Evolutionary conservation across 1,284 basidiomycete genomes (phyloP), one percentile per base, ranked within the genome.

Genomic region (Ustilago esculenta): DNA sequence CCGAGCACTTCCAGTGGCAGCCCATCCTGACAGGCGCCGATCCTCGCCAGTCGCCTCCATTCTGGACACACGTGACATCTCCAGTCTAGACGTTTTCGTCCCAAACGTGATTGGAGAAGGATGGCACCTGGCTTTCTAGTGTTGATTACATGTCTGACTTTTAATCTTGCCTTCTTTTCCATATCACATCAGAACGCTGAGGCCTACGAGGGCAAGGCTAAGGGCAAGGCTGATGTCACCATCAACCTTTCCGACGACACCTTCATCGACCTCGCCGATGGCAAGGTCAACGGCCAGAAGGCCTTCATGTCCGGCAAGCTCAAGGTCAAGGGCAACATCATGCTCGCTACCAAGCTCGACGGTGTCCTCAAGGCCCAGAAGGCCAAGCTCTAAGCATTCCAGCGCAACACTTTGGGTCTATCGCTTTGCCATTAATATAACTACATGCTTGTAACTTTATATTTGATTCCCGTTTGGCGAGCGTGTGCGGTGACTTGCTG

Each of bases 241-340:
- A 80, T 81, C 79, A 79, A 76, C 78, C 67, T 71, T 20, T 45
- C 59, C 51, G 78, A 81, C 60, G 80, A 81, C 69, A 76, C 74
- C 50, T 81, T 81, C 51, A 68, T 73, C 44, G 76, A 81, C 69
- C 76, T 81, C 51, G 79, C 79, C 45, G 77, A 79, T 36, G 80
- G 80, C 64, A 80, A 81, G 70, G 58, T 81, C 69, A 81, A 81
- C 68, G 80, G 80, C 49, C 80, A 81, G 69, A 81, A 81, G 75
- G 80, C 80, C 34, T 81, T 81, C 76, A 80, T 81, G 80, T 71
- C 69, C 43, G 75, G 75, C 61, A 79, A 79, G 69, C 68, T 77
- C 56, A 77, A 79, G 75, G 75, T 77, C 46, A 77, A 80, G 73
- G 79, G 77, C 49, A 81, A 81, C 74, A 70, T 81, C 66, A 80